These are phyloP conservation scores for Rhododendron ovatum DNA, from an alignment of 148 eudicot species.

Conservation along the genomic window DNA sequence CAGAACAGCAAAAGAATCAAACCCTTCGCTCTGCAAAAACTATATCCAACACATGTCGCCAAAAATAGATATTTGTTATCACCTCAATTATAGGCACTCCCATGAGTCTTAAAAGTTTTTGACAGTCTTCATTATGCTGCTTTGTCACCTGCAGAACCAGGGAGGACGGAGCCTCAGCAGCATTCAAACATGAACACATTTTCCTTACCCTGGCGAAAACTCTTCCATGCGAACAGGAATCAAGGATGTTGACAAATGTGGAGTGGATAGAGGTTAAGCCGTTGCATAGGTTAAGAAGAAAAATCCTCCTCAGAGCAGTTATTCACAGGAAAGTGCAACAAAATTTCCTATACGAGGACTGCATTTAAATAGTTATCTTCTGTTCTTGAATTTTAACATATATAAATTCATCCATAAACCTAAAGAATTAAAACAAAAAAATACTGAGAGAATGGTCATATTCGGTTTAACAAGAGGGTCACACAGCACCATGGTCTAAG, in stretches of 20 bases:
- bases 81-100: conserved; percentile 99
- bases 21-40: neutral
- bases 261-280: neutral
- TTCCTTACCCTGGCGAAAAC: neutral
- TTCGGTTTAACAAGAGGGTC: neutral
- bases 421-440: neutral
- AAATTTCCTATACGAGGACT: neutral
- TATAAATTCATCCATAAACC: neutral
- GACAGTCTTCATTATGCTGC: conserved; percentile 96
- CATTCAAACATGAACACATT: neutral
- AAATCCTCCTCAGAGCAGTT: neutral
- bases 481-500: neutral
- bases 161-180: neutral
- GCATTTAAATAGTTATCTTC: neutral
- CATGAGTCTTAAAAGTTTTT: conserved; percentile 82
- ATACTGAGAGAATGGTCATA: neutral
- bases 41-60: neutral
- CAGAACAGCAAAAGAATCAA: conserved; percentile 1
- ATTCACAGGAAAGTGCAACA: neutral
- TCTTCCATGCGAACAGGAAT: neutral
- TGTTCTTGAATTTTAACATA: neutral
- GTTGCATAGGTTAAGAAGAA: neutral
- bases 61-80: neutral
- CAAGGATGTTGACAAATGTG: neutral
- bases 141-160: conserved; percentile 59